These are phyloP conservation scores for Neurospora sp. DNA, from an alignment of 495 filamentous ascomycete genomes.

Conservation along the genomic window DNA sequence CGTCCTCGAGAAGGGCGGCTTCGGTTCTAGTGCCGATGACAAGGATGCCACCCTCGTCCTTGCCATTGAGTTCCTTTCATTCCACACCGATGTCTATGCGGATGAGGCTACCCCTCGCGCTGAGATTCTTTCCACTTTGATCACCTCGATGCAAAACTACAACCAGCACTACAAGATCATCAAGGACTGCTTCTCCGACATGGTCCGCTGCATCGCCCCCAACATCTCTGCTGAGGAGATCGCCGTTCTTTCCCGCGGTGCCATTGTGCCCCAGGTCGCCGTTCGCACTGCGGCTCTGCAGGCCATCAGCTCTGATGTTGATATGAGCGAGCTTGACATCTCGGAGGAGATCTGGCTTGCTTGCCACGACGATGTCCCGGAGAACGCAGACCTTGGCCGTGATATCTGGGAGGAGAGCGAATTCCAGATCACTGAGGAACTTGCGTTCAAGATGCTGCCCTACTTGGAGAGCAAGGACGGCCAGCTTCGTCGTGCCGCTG, in stretches of 20 bases:
- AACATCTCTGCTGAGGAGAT: conserved; percentile 66
- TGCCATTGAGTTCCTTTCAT: conserved; percentile 80
- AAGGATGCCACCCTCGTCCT: conserved; percentile 80
- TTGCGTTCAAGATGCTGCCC: conserved; percentile 56
- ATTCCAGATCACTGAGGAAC: conserved; percentile 53
- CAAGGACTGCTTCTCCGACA: conserved; percentile 81
- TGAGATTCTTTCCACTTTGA: conserved; percentile 57
- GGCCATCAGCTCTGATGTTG: conserved; percentile 79
- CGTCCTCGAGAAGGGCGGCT: conserved; percentile 66
- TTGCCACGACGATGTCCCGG: conserved; percentile 80
- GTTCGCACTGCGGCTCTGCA: conserved; percentile 86
- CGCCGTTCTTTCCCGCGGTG: conserved; percentile 56
- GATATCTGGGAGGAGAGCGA: conserved; percentile 93
- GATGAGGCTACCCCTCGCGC: conserved; percentile 65
- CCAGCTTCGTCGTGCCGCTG: conserved; percentile 74
- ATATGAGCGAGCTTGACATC: conserved; percentile 74
- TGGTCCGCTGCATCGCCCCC: conserved; percentile 66
- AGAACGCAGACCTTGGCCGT: conserved; percentile 73
- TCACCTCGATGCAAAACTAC: conserved; percentile 77
- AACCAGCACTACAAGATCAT: conserved; percentile 87
- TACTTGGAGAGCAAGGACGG: conserved; percentile 70
- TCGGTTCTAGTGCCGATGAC: conserved; percentile 62
- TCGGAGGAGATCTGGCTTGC: conserved; percentile 89
- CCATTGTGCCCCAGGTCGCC: conserved; percentile 64
- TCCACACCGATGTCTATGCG: conserved; percentile 66